Base-by-base conservation (phyloP, 805 yeast genomes). In the Hanseniaspora hatyaiensis region DNA sequence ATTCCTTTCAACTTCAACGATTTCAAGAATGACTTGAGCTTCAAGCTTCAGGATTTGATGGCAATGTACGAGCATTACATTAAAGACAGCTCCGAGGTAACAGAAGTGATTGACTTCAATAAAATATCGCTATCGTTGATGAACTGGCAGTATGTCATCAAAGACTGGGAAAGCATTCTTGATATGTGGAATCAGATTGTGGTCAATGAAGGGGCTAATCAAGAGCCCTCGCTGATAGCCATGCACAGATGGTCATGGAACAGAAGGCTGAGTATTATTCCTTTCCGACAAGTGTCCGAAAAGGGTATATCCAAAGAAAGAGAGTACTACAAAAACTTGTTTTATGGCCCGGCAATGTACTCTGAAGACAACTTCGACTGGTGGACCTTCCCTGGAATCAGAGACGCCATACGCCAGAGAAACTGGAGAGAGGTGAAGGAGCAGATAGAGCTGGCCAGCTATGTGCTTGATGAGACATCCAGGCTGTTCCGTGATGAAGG, bases 161-260 rank as follows among this genome's bases (percentile, higher is more conserved):
- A 63, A 3, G 71, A 70, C 24, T 74, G 77, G 57, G 70, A 68
- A 12, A 65, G 69, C 2, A 82, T 87, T 78, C 59, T 63, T 3
- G 63, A 64, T 19, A 75, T 79, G 6, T 88, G 96, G 96, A 59
- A 63, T 19, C 72, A 73, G 28, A 64, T 75, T 18, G 73, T 74
- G 3, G 54, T 63, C 31, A 60, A 62, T 12, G 68, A 70, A 28
- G 73, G 70, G 41, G 66, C 72, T 4, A 88, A 82, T 2, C 57
- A 77, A 3, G 94, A 88, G 59, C 87, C 94, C 1, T 75, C 86
- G 1, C 59, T 81, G 49, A 65, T 84, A 33, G 72, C 88, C 0
- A 77, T 79, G 39, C 78, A 75, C 52, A 69, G 97, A 56, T 75
- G 84, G 80, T 76, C 75, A 49, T 82, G 92, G 84, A 88, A 88